These are phyloP conservation scores for grape (Vitis vinifera) DNA, from an alignment of 164 flowering plant species.

Conservation along the genomic window DNA sequence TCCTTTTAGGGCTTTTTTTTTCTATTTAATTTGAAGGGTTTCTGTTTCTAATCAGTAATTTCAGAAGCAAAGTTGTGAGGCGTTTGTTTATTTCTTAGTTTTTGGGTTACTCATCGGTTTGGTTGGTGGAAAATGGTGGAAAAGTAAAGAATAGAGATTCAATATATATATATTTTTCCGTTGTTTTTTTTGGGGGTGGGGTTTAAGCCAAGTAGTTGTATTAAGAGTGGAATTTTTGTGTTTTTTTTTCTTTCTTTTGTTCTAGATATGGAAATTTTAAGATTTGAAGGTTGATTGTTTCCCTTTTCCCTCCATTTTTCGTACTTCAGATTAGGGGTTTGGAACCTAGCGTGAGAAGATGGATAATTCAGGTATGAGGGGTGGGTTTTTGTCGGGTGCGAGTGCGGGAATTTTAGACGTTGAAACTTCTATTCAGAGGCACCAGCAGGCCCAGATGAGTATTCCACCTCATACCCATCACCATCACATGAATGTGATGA, in stretches of 20 bases:
- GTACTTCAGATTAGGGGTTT: background rate
- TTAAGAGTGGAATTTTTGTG: background rate
- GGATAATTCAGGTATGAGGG: slow-evolving; percentile 43
- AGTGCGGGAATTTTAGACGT: slow-evolving; percentile 39
- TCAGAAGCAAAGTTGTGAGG: too few relatives aligned
- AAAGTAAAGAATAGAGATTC: background rate
- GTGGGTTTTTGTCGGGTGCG: slow-evolving; percentile 43
- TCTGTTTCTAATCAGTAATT: too few relatives aligned
- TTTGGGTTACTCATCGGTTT: background rate
- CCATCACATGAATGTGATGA: slow-evolving; percentile 28
- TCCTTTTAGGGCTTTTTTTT: too few relatives aligned
- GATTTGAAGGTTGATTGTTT: background rate
- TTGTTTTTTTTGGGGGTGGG: background rate
- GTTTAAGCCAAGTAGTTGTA: too few relatives aligned
- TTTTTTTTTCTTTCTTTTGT: background rate
- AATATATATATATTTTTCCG: too few relatives aligned
- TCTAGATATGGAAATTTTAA: background rate
- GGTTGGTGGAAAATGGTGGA: slow-evolving; percentile 1
- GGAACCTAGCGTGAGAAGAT: slow-evolving; percentile 16
- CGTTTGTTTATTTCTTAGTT: background rate
- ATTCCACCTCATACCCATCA: slow-evolving; percentile 21
- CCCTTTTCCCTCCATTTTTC: background rate
- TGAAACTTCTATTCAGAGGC: slow-evolving; percentile 35
- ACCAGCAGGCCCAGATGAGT: slow-evolving; percentile 28
- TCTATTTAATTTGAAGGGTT: too few relatives aligned